Percentiles rank a stretch among this genome's conserved stretches.
Evolutionary conservation across 1,139 yeast species (phyloP).

Genomic region (Candida sanyaensis): DNA sequence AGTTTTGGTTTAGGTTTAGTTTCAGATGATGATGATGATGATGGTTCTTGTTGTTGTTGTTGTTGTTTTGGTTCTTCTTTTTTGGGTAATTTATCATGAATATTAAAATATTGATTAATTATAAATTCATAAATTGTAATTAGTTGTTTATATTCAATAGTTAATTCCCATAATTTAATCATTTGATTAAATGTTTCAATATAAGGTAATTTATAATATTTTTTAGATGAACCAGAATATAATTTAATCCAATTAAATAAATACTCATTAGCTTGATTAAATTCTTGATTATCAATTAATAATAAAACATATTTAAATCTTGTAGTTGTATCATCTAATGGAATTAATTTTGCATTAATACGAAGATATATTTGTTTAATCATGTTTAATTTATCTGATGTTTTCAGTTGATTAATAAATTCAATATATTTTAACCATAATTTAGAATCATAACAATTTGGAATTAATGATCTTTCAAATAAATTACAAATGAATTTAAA

Average conservation of each 20-base stretch:
- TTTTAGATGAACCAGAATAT: conserved; percentile 21
- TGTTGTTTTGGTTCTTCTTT: conserved; percentile 7
- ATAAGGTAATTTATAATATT: conserved; percentile 12
- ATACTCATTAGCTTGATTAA: conserved; percentile 28
- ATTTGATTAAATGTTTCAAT: conserved; percentile 21
- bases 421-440: conserved; percentile 63
- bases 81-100: conserved; percentile 12
- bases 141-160: conserved; percentile 10
- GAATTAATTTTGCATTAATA: conserved; percentile 49
- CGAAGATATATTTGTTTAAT: conserved; percentile 37
- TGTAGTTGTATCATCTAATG: conserved; percentile 37
- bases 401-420: conserved; percentile 29
- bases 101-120: conserved; percentile 22
- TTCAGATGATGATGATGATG: not conserved
- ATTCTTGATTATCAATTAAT: conserved; percentile 22
- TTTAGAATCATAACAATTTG: conserved; percentile 50
- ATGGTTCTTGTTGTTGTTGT: not conserved
- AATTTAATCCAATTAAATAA: conserved; percentile 28
- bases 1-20: not conserved
- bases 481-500: conserved; percentile 27
- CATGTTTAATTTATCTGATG: conserved; percentile 20
- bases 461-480: conserved; percentile 63
- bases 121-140: conserved; percentile 16
- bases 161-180: conserved; percentile 21
- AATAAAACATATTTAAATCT: conserved; percentile 45